These are phyloP conservation scores for Citrus mangshanensis DNA, from an alignment of 345 rosid species.

Conservation along the genomic window DNA sequence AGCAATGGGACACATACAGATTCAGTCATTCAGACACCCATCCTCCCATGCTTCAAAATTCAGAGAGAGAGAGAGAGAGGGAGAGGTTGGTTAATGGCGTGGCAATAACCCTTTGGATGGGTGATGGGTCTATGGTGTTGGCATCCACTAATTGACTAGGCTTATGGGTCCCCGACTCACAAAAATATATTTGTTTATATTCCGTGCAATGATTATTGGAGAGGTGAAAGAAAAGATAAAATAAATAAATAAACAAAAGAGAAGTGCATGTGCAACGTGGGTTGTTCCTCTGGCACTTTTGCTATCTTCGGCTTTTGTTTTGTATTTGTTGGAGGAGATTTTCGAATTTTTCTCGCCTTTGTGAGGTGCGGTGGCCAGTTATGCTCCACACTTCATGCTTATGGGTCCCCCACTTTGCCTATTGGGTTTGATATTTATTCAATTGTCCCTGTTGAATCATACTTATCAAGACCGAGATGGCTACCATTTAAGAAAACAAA, in stretches of 20 bases:
- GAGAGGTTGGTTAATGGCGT: constrained; percentile 15
- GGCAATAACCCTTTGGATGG: constrained; percentile 17
- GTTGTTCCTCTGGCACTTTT: constrained; percentile 30
- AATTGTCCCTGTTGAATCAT: constrained; percentile 8
- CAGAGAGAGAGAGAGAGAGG: too few species aligned
- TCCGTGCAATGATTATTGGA: constrained; percentile 47
- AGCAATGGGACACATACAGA: background rate
- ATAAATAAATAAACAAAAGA: constrained; percentile 12
- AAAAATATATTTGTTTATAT: constrained; percentile 17
- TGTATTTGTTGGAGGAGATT: constrained; percentile 24
- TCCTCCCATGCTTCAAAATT: background rate
- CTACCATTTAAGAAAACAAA: constrained; percentile 2
- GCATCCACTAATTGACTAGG: constrained; percentile 32
- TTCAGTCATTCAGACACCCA: constrained; percentile 3
- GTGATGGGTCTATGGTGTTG: constrained; percentile 22
- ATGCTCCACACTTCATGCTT: constrained; percentile 35
- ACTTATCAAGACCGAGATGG: constrained; percentile 12
- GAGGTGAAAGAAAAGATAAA: constrained; percentile 22
- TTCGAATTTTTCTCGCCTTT: constrained; percentile 28
- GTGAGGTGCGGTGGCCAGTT: constrained; percentile 30
- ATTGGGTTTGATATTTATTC: background rate
- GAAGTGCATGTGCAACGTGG: constrained; percentile 47
- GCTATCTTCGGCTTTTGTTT: constrained; percentile 26
- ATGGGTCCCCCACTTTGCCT: constrained; percentile 12
- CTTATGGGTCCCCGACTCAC: constrained; percentile 11